Evolutionary conservation across 495 filamentous ascomycete genomes (phyloP).

Genomic region (Thermothielavioides terrestris): DNA sequence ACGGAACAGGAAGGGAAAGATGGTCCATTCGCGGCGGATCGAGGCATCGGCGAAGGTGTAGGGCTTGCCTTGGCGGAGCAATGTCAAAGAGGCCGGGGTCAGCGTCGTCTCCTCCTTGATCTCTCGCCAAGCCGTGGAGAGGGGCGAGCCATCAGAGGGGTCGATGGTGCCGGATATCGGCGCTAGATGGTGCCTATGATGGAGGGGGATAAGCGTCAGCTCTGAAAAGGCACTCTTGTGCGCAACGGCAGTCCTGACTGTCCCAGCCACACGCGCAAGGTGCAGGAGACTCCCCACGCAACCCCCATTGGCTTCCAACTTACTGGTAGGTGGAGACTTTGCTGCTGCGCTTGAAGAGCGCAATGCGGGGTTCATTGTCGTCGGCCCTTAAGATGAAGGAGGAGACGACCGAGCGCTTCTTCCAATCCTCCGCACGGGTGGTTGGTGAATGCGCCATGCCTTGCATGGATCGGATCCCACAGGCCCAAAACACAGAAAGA

Average conservation of each 20-base stretch:
- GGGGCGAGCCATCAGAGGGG: slow-evolving; percentile 37
- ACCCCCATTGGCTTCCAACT: too few relatives aligned
- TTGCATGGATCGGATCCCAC: too few relatives aligned
- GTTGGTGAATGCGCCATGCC: not conserved
- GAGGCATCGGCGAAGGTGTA: slow-evolving; percentile 48
- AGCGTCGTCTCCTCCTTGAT: slow-evolving; percentile 55
- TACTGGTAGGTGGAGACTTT: slow-evolving; percentile 50
- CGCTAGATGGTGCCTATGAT: slow-evolving; percentile 42
- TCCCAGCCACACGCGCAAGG: too few relatives aligned
- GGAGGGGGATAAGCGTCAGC: not conserved
- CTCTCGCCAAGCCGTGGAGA: slow-evolving; percentile 53
- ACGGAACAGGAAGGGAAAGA: slow-evolving; percentile 54
- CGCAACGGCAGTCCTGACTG: too few relatives aligned
- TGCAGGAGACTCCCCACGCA: too few relatives aligned
- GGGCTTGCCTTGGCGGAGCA: slow-evolving; percentile 50
- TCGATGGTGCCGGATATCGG: slow-evolving; percentile 56
- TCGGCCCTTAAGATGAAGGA: slow-evolving; percentile 46
- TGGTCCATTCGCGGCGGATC: slow-evolving; percentile 50
- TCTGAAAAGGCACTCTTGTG: too few relatives aligned
- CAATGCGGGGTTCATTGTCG: slow-evolving; percentile 34
- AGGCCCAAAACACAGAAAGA: too few relatives aligned
- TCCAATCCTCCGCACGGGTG: not conserved
- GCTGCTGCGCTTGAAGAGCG: slow-evolving; percentile 49
- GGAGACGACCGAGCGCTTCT: slow-evolving; percentile 45
- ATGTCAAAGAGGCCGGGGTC: slow-evolving; percentile 33